A percentile compares a stretch with the other conserved stretches of the same genome.
These are phyloP conservation scores for Solanum ahanhuiri DNA, from an alignment of 257 asterid species.

Conservation along the genomic window DNA sequence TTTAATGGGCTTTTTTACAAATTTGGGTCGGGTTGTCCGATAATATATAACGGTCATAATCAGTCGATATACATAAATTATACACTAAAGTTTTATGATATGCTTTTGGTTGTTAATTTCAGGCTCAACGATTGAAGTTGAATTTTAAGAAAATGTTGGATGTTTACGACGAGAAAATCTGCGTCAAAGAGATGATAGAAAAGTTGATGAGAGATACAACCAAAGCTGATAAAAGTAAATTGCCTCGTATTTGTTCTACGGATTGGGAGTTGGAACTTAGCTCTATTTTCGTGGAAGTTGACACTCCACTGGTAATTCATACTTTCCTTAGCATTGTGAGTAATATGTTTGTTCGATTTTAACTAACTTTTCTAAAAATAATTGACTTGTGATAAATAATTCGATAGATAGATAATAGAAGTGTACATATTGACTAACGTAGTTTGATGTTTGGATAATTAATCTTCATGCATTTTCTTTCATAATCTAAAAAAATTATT, in stretches of 20 bases:
- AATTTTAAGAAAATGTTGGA: slow-evolving; percentile 23
- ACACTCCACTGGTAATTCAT: slow-evolving; percentile 49
- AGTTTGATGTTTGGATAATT: neutral
- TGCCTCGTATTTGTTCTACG: slow-evolving; percentile 42
- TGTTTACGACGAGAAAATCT: slow-evolving; percentile 15
- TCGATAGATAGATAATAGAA: neutral
- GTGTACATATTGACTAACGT: neutral
- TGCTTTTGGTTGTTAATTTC: neutral
- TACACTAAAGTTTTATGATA: neutral
- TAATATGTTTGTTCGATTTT: neutral
- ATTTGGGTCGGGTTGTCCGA: too few relatives aligned
- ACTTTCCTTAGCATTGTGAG: neutral
- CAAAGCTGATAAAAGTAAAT: slow-evolving; percentile 35
- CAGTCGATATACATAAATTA: neutral
- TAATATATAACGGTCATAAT: too few relatives aligned
- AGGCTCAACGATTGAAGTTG: slow-evolving; percentile 38
- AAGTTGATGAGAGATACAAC: slow-evolving; percentile 46
- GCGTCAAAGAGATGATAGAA: slow-evolving; percentile 34
- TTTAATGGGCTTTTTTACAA: neutral
- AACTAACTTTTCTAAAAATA: neutral
- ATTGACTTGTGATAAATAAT: too few relatives aligned
- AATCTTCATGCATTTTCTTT: neutral
- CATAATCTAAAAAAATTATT: too few relatives aligned
- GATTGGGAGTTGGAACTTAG: slow-evolving; percentile 58
- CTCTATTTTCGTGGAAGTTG: slow-evolving; percentile 57